phyloP scores from a whole-genome alignment of 1,284 basidiomycete genomes.

The Cryptococcus amylolentus region DNA sequence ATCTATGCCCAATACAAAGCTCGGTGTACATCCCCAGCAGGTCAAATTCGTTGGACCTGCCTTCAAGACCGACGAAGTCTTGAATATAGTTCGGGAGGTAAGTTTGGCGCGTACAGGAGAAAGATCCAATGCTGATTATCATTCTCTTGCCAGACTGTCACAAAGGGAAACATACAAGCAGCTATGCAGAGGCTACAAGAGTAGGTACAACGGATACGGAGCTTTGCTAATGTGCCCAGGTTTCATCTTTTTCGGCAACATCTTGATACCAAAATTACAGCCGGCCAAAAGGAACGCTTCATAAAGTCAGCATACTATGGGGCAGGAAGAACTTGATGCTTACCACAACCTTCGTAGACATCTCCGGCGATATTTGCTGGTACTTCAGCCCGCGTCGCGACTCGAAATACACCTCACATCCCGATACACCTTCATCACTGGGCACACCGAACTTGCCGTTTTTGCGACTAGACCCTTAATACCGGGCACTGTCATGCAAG shows the following conservation, averaged over 20 bases:
- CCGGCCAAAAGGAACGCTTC: slow-evolving; percentile 32
- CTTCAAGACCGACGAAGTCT: slow-evolving; percentile 36
- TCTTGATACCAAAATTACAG: slow-evolving; percentile 29
- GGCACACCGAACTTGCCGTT: slow-evolving; percentile 45
- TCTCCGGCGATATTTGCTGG: slow-evolving; percentile 40
- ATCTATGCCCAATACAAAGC: slow-evolving; percentile 34
- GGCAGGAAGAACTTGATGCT: not conserved
- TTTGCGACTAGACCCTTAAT: slow-evolving; percentile 38
- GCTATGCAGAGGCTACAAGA: slow-evolving; percentile 30
- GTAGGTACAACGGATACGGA: slow-evolving; percentile 15
- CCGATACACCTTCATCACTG: slow-evolving; percentile 40
- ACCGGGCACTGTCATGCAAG: slow-evolving; percentile 27
- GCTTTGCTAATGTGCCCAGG: slow-evolving; percentile 13
- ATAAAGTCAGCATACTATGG: slow-evolving; percentile 15
- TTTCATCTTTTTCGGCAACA: slow-evolving; percentile 38
- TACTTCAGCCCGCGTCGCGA: slow-evolving; percentile 37
- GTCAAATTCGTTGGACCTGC: slow-evolving; percentile 41
- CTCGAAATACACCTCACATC: slow-evolving; percentile 45
- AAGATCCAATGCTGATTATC: not conserved
- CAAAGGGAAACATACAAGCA: slow-evolving; percentile 22
- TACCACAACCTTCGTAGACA: slow-evolving; percentile 23
- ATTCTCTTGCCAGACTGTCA: slow-evolving; percentile 15
- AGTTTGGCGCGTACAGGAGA: slow-evolving; percentile 4
- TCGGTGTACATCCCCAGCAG: slow-evolving; percentile 48
- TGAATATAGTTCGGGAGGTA: slow-evolving; percentile 37